Conservation (phyloP, 2,329 filamentous ascomycete species). For the Paramyrothecium sp. region DNA sequence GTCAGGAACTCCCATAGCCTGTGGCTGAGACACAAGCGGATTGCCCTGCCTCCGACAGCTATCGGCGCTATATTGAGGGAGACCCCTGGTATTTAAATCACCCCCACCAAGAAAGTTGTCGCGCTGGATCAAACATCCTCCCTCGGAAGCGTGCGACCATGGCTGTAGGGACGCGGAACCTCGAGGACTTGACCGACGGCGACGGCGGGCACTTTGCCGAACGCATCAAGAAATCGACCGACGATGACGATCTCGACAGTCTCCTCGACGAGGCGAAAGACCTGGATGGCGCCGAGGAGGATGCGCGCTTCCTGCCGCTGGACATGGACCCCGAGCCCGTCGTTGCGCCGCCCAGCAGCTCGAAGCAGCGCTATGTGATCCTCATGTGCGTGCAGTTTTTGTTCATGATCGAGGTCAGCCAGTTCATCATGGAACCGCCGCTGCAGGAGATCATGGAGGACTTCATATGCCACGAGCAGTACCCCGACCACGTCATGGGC, state of each 20-base stretch:
- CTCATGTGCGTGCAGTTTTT: slow-evolving; percentile 34
- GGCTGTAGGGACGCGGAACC: no score
- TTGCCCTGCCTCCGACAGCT: no score
- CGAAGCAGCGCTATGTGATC: slow-evolving; percentile 17
- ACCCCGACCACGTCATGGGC: slow-evolving; percentile 35
- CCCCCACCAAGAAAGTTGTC: no score
- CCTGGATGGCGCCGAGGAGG: neutral
- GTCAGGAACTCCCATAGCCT: no score
- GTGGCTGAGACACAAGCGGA: no score
- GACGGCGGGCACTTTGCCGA: no score
- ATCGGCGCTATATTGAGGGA: no score
- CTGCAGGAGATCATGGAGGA: slow-evolving; percentile 50
- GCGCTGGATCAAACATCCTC: no score
- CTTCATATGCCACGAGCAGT: slow-evolving; percentile 50
- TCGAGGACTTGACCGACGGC: no score
- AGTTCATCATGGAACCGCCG: slow-evolving; percentile 37
- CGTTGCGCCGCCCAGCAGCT: neutral
- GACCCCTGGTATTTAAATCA: no score
- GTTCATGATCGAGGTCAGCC: slow-evolving; percentile 41
- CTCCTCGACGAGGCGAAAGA: neutral
- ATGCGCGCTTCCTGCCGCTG: neutral
- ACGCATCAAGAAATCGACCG: neutral
- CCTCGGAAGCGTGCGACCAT: no score
- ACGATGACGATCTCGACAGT: neutral
- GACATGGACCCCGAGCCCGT: neutral